phyloP scores from a whole-genome alignment of 352 stramenopile genomes.

The Globisporangium irregulare region DNA sequence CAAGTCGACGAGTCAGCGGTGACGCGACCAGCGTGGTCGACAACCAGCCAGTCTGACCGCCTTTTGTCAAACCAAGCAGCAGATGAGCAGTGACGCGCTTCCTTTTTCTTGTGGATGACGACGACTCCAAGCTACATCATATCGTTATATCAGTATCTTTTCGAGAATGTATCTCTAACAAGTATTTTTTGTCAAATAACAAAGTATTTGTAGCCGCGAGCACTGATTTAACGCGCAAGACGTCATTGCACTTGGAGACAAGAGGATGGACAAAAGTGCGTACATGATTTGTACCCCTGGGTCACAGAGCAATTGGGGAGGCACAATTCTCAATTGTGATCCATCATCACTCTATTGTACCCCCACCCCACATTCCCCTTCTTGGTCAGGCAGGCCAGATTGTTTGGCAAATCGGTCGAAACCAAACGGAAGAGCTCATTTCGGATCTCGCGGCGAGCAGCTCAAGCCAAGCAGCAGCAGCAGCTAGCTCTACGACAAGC shows the following conservation, averaged over 20 bases:
- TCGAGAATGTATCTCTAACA: too few species aligned
- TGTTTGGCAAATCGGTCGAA: slow-evolving; percentile 7
- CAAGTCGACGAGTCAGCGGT: neutral
- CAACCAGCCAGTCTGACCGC: neutral
- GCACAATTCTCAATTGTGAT: neutral
- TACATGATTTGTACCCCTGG: neutral
- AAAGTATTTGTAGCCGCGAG: too few species aligned
- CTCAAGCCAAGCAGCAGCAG: slow-evolving; percentile 8
- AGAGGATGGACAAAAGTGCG: neutral
- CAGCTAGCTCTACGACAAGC: neutral
- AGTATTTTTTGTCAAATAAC: too few species aligned
- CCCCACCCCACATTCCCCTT: neutral
- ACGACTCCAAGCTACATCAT: neutral
- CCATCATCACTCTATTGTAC: slow-evolving; percentile 4
- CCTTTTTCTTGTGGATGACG: slow-evolving; percentile 9
- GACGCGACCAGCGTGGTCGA: slow-evolving; percentile 1
- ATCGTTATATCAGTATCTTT: neutral
- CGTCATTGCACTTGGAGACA: slow-evolving; percentile 10
- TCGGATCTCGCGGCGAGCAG: slow-evolving; percentile 13
- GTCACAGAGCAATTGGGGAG: neutral
- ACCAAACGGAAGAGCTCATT: slow-evolving; percentile 11
- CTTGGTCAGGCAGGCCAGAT: neutral
- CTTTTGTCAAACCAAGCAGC: neutral
- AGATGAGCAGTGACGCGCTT: neutral
- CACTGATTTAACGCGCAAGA: neutral